Evolutionary conservation across 768 basidiomycete species (phyloP), one percentile per base, ranked within the genome.

Genomic region (Leccinum sublutescens): DNA sequence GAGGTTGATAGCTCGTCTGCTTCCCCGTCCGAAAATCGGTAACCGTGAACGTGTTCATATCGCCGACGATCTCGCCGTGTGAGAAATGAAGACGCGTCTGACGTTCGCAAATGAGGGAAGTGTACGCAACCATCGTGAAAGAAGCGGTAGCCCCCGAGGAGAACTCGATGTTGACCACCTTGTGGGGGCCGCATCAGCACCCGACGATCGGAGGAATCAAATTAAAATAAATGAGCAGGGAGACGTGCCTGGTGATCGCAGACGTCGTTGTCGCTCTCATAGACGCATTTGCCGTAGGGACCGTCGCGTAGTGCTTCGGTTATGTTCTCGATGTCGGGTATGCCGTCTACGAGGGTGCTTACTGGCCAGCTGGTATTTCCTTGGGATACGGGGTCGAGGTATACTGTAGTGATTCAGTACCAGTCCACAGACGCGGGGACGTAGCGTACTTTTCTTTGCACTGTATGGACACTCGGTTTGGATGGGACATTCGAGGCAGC

Each of bases 71-170:
- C 74, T 95, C 93, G 5, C 93, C 93, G 58, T 91, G 82, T 3
- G 87, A 86, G 66, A 95, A 95, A 70, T 95, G 92, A 68, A 94
- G 76, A 14, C 90, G 83, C 5, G 89, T 87, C 66, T 91, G 86
- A n/a, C 93, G 87, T 34, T 89, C 80, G 71, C 93, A 94, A 49
- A 93, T 82, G 47, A 82, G 76, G n/a, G 83, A 80, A 0, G 91
- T 90, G 68, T 85, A 90, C 12, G 93, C 93, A 51, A 92, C 82
- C 91, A 95, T 93, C 19, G 93, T 94, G 71, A 95, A 90, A 0
- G 90, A 90, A 12, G 83, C 90, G 0, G 93, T 95, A 29, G 84
- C 79, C 15, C 92, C 91, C 53, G 85, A 84, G 7, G 87, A 85
- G 71, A 91, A 95, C 67, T 94, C 89, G 57, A 95, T 74, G 70